Percentiles rank a stretch among this genome's conserved stretches.
Conservation (phyloP, 106 monocot species). For the Dendrobium officinale region DNA sequence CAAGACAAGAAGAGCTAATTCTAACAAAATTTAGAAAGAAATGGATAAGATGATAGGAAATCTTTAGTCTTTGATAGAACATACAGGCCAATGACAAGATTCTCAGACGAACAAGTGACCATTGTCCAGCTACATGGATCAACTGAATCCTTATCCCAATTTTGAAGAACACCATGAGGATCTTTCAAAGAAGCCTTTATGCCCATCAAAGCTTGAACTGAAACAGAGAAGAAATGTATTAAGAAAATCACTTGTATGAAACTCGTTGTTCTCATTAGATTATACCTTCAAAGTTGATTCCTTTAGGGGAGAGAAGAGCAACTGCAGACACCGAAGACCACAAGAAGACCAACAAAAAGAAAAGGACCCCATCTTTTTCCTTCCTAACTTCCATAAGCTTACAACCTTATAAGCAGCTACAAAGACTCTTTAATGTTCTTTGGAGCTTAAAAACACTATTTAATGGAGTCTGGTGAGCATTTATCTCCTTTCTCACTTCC, state of each 20-base stretch:
- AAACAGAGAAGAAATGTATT: neutral
- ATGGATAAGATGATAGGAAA: neutral
- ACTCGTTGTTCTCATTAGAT: neutral
- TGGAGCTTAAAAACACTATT: neutral
- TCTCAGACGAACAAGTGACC: conserved; percentile 39
- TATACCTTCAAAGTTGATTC: conserved; percentile 49
- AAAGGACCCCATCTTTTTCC: neutral
- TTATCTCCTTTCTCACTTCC: neutral
- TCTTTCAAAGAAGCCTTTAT: conserved; percentile 34
- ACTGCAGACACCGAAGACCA: conserved; percentile 15
- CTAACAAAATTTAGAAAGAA: neutral
- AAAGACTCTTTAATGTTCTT: neutral
- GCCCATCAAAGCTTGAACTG: conserved; percentile 51
- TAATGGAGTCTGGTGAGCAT: conserved; percentile 1
- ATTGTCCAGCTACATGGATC: conserved; percentile 65
- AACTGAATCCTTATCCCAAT: conserved; percentile 51
- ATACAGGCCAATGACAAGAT: conserved; percentile 47
- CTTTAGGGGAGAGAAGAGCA: conserved; percentile 38
- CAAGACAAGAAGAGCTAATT: neutral
- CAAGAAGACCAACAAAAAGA: conserved; percentile 16
- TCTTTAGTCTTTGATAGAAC: neutral
- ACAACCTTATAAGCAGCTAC: neutral
- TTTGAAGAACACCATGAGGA: conserved; percentile 36
- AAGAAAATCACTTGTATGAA: neutral
- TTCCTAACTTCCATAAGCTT: neutral